Base-by-base conservation (phyloP, 1,139 yeast species). In the Saccharomycopsis hybrid region DNA sequence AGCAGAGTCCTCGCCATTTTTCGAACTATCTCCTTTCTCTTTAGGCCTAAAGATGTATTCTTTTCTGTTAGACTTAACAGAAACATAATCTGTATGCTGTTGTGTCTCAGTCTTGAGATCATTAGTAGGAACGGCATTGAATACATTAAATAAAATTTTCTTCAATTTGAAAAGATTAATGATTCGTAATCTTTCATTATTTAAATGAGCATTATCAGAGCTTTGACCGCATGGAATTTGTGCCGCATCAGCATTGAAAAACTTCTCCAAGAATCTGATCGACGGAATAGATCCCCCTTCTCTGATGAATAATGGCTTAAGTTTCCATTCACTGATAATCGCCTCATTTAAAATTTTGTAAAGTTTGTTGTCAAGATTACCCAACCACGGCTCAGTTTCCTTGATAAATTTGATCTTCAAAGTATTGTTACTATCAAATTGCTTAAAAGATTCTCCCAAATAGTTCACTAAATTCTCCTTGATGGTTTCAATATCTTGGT, bases 221-320 rank as follows among this genome's bases (percentile, higher is more conserved):
- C 94, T 78, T 67, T 92, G 98, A 0, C 98, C 98, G 63, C 97
- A 88, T 1, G 98, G 98, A 41, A 92, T 78, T 65, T 92, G 97
- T 0, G 92, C 95, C 1, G 97, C 97, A 25, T 88, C 86, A 1
- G 97, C 96, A 49, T 74, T 66, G 58, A 92, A 85, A 24, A 77
- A 73, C 62, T 85, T 85, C 60, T 92, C 98, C 57, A 92, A 69
- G 56, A 85, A 85, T 54, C 97, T 68, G 5, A 94, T 82, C 11
- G 92, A 83, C 1, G 98, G 97, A 62, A 92, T 89, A 1, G 96
- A 86, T 0, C 98, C 98, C 54, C 98, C 98, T 68, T 92, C 98
- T 56, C 97, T 77, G 44, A 92, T 87, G 55, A 82, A 83, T 43
- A 92, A 69, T 0, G 97, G 97, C 32, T 74, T 73, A 3, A 71